Percentiles rank a stretch among this genome's conserved stretches.
These are phyloP conservation scores for Wilcoxina mikolae DNA, from an alignment of 495 filamentous ascomycete species.

Conservation along the genomic window DNA sequence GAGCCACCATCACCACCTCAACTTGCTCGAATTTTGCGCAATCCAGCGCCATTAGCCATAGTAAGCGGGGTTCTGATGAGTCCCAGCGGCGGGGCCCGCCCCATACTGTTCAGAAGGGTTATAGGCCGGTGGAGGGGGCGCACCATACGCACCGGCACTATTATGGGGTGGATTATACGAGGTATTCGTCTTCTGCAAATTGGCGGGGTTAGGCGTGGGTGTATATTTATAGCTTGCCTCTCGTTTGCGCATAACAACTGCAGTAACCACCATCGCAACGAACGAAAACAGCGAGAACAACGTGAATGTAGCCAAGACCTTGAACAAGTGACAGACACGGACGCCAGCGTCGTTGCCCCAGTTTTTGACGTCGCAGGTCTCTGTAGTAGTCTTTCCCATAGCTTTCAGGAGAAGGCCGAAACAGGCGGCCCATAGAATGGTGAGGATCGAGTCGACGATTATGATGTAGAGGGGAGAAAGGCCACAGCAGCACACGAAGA, in stretches of 20 bases:
- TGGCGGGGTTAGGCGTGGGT: not conserved
- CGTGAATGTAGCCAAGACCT: slow-evolving; percentile 19
- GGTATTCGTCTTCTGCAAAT: too few relatives aligned
- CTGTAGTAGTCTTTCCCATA: slow-evolving; percentile 20
- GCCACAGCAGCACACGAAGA: slow-evolving; percentile 16
- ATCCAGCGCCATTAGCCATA: too few relatives aligned
- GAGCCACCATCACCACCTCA: too few relatives aligned
- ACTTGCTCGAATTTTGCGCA: too few relatives aligned
- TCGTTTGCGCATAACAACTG: not conserved
- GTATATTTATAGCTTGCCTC: not conserved
- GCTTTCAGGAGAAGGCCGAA: slow-evolving; percentile 18
- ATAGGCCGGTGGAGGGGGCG: too few relatives aligned
- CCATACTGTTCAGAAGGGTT: too few relatives aligned
- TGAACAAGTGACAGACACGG: slow-evolving; percentile 25
- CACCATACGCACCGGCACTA: too few relatives aligned
- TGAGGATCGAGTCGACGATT: slow-evolving; percentile 17
- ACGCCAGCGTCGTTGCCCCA: slow-evolving; percentile 20
- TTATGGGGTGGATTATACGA: too few relatives aligned
- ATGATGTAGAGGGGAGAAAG: slow-evolving; percentile 11
- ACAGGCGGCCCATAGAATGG: slow-evolving; percentile 13
- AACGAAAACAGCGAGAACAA: not conserved
- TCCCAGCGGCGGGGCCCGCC: too few relatives aligned
- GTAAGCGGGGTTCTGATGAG: too few relatives aligned
- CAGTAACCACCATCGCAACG: not conserved
- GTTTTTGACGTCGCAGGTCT: slow-evolving; percentile 10